Percentiles rank a stretch among this genome's conserved stretches.
These are phyloP conservation scores for Penicillium sp. DNA, from an alignment of 2,329 filamentous ascomycete species.

Conservation along the genomic window DNA sequence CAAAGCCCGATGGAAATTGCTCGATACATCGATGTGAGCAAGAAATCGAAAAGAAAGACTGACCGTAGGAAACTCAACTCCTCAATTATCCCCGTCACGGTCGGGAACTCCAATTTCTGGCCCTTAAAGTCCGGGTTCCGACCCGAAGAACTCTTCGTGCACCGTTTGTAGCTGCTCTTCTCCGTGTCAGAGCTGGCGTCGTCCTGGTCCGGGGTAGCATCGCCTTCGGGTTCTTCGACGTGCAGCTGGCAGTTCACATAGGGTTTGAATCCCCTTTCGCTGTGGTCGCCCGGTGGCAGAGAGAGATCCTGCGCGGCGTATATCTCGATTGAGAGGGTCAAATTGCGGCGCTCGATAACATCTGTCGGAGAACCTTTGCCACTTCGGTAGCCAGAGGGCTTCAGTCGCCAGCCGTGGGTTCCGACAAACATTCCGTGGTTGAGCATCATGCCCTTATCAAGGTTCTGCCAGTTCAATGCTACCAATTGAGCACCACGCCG, in stretches of 20 bases:
- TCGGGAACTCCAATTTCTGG: constrained; percentile 59
- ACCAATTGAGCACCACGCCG: constrained; percentile 86
- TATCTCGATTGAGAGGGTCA: constrained; percentile 71
- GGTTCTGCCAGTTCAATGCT: constrained; percentile 89
- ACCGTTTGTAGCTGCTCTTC: constrained; percentile 56
- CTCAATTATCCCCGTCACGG: constrained; percentile 59
- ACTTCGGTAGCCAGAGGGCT: constrained; percentile 70
- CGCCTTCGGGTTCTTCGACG: constrained; percentile 65
- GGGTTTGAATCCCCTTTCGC: constrained; percentile 64
- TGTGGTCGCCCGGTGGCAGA: constrained; percentile 57
- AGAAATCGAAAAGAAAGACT: constrained; percentile 36
- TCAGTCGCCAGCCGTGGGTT: constrained; percentile 79
- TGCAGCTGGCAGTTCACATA: constrained; percentile 79
- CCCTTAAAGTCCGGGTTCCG: constrained; percentile 66
- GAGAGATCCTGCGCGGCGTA: constrained; percentile 76
- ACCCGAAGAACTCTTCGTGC: constrained; percentile 57
- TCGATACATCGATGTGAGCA: background rate
- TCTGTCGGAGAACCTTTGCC: constrained; percentile 22
- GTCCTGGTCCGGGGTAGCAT: constrained; percentile 45
- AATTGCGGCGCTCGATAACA: constrained; percentile 51
- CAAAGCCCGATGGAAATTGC: background rate
- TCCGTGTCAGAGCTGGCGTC: constrained; percentile 47
- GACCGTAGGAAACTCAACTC: constrained; percentile 72
- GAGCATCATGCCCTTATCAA: constrained; percentile 92
- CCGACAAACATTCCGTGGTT: constrained; percentile 89